Evolutionary conservation across 768 basidiomycete genomes (phyloP).

Genomic region (Naganishia kalamii): DNA sequence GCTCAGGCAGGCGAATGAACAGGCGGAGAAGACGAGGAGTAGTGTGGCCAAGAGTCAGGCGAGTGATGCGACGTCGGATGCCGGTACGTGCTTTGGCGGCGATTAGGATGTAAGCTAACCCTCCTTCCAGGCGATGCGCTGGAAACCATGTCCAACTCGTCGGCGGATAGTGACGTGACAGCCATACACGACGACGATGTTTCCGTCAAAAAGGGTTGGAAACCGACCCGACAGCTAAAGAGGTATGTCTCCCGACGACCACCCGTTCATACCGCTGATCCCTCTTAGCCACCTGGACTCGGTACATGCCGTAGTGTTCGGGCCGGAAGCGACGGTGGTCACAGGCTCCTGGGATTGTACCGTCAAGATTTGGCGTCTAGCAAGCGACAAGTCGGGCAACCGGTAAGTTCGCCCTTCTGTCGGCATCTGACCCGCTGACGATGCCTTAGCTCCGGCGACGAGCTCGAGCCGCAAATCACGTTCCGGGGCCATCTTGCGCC

Average conservation of each 20-base stretch:
- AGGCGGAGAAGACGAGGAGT: slow-evolving; percentile 35
- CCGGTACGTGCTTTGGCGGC: not conserved
- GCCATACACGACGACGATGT: slow-evolving; percentile 12
- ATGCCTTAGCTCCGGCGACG: slow-evolving; percentile 47
- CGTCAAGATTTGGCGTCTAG: slow-evolving; percentile 86
- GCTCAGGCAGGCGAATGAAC: slow-evolving; percentile 45
- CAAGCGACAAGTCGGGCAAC: slow-evolving; percentile 64
- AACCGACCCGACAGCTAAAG: slow-evolving; percentile 74
- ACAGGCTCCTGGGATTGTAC: slow-evolving; percentile 92
- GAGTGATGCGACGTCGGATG: not conserved
- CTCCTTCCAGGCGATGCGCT: not conserved
- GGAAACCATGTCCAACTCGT: slow-evolving; percentile 2
- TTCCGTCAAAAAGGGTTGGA: slow-evolving; percentile 58
- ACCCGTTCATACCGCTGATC: not conserved
- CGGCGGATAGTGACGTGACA: not conserved
- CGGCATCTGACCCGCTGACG: not conserved
- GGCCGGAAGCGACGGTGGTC: slow-evolving; percentile 75
- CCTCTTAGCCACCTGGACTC: slow-evolving; percentile 76
- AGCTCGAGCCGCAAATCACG: slow-evolving; percentile 87
- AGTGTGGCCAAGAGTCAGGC: not conserved
- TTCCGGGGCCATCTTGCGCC: slow-evolving; percentile 87
- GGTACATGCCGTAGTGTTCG: slow-evolving; percentile 83
- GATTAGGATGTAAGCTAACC: too few relatives aligned
- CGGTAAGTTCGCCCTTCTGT: not conserved
- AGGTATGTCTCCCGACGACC: slow-evolving; percentile 56